Evolutionary conservation across 2,329 filamentous ascomycete species (phyloP).

Genomic region (Cladosporium sp.): DNA sequence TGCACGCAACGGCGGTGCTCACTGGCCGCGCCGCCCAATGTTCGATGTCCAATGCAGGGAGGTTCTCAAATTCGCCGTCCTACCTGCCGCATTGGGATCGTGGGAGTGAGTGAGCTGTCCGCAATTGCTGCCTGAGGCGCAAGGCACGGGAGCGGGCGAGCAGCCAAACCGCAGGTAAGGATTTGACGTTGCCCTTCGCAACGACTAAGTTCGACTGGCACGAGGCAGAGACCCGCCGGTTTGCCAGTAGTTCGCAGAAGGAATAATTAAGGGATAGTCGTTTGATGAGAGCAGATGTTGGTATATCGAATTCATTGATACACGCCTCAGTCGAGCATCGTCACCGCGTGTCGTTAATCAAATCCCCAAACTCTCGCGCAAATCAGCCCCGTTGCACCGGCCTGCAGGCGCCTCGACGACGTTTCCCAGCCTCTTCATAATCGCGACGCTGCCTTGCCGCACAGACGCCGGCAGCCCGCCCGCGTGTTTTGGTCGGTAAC

Average conservation of each 20-base stretch:
- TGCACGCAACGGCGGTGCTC: background rate
- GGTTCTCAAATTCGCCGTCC: background rate
- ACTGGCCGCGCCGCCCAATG: background rate
- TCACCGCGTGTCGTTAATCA: no score
- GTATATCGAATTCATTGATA: no score
- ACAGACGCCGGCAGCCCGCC: background rate
- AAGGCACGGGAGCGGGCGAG: background rate
- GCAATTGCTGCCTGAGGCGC: background rate
- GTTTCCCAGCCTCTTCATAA: constrained; percentile 2
- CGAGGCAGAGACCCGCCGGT: no score
- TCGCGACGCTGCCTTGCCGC: background rate
- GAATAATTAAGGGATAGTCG: no score
- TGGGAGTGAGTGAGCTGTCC: background rate
- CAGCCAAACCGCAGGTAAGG: no score
- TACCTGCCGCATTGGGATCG: no score
- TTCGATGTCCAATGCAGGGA: background rate
- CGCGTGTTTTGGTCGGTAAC: background rate
- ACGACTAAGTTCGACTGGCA: no score
- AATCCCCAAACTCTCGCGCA: background rate
- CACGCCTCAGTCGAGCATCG: no score
- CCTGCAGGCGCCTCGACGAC: background rate
- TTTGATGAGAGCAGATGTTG: no score
- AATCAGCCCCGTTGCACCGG: background rate
- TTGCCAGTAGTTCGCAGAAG: no score
- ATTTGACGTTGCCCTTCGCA: no score